phyloP scores from a whole-genome alignment of 2,329 filamentous ascomycete species.

The Aspergillus pseudotamarii region DNA sequence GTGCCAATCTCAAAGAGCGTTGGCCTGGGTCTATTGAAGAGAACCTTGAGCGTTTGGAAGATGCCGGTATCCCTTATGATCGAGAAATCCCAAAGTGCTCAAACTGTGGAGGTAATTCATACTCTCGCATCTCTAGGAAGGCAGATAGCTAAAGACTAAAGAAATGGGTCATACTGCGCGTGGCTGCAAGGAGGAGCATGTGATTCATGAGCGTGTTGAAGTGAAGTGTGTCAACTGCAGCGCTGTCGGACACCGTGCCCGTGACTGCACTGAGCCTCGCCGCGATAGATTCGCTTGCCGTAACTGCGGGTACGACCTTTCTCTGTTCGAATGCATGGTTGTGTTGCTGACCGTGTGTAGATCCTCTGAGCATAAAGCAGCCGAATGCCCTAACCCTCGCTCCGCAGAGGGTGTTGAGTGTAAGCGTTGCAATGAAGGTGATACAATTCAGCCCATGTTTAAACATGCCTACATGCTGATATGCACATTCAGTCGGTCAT shows the following conservation, averaged over 20 bases:
- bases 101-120: constrained; percentile 51
- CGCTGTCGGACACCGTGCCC: constrained; percentile 51
- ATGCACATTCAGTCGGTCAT: constrained; percentile 40
- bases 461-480: background rate
- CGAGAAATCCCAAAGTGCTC: constrained; percentile 53
- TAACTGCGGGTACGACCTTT: constrained; percentile 52
- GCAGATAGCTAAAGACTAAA: constrained; percentile 19
- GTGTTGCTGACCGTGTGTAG: constrained; percentile 30
- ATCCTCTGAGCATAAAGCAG: constrained; percentile 48
- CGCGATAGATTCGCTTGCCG: constrained; percentile 50
- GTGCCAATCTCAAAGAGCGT: constrained; percentile 47
- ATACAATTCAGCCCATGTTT: background rate
- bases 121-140: background rate
- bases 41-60: constrained; percentile 54
- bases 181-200: constrained; percentile 53
- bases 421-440: constrained; percentile 47
- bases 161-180: constrained; percentile 53
- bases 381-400: constrained; percentile 52
- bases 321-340: background rate
- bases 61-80: constrained; percentile 56
- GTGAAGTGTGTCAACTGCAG: constrained; percentile 56
- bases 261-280: constrained; percentile 48
- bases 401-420: constrained; percentile 50
- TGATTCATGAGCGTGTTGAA: constrained; percentile 41
- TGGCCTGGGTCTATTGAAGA: constrained; percentile 55